Evolutionary conservation across 2,329 filamentous ascomycete genomes (phyloP), one percentile per base, ranked within the genome.

Genomic region (Botryotinia narcissicola): DNA sequence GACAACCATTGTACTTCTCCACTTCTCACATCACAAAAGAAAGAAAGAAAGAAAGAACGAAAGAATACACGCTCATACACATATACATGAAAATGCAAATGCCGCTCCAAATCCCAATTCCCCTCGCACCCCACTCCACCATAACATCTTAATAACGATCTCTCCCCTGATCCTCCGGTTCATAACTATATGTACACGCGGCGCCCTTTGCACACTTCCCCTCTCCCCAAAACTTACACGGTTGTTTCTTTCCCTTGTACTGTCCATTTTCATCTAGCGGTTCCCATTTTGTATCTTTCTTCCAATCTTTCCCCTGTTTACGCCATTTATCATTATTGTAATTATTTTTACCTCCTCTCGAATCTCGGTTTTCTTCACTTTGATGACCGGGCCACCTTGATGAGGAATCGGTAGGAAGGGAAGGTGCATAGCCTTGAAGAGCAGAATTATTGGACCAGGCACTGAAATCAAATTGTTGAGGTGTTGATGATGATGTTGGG

Each of bases 171-270:
- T 68, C 66, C 4, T 68, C 66, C 22, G 66, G 66, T 20, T 92
- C 90, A 79, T 94, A 92, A 73, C 91, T 86, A 81, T 91, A 94
- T 3, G 91, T 93, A 83, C 92, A 93, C 78, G 90, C 89, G 51
- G 91, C 90, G 35, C 92, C 92, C 80, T 93, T 91, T 10, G 88
- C 89, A 82, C 92, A 93, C 79, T 90, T 90, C 22, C 91, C 91
- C 79, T 92, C 88, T 73, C 88, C 86, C 85, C 86, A 93, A 81
- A 93, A 94, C 32, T 87, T 87, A 81, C 92, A 93, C 8, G 90
- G 86, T 79, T 92, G 90, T 61, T 90, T 92, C 72, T 90, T 89
- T 85, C 87, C 78, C 74, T 80, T 81, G 69, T 82, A 81, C 78
- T 91, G 77, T 44, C 79, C 79, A 67, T 78, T 78, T 57, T 79